A percentile compares a stretch with the other conserved stretches of the same genome.
Evolutionary conservation across 352 stramenopile species (phyloP).

Genomic region (Phytophthora constricta): DNA sequence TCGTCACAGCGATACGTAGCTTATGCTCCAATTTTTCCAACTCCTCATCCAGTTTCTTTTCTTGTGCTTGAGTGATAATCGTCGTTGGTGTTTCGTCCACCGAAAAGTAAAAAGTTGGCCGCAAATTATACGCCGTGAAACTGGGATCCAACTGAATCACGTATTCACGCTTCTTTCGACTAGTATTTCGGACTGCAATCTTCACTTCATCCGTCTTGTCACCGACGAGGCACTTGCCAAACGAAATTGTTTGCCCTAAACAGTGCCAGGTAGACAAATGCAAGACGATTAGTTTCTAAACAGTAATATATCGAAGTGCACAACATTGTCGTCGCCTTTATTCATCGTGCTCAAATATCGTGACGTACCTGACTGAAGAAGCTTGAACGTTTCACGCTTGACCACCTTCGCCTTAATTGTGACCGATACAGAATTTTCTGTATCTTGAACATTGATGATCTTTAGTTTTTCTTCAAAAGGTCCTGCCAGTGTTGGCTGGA

Average conservation of each 20-base stretch:
- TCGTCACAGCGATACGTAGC: constrained; percentile 86
- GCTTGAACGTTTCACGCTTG: constrained; percentile 90
- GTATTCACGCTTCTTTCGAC: constrained; percentile 88
- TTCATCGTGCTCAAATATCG: background rate
- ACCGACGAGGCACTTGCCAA: constrained; percentile 85
- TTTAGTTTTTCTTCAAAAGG: constrained; percentile 91
- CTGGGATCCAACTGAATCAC: constrained; percentile 83
- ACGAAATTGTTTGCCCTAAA: constrained; percentile 79
- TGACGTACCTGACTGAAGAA: constrained; percentile 82
- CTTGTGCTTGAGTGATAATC: constrained; percentile 89
- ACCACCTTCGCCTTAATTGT: constrained; percentile 92
- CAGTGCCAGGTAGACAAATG: constrained; percentile 9
- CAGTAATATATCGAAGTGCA: background rate
- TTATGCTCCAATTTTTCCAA: constrained; percentile 92
- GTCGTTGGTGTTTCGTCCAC: constrained; percentile 83
- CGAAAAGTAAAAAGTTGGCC: constrained; percentile 84
- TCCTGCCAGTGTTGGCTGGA: constrained; percentile 84
- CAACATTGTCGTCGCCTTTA: background rate
- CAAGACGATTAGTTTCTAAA: background rate
- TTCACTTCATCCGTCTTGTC: constrained; percentile 88
- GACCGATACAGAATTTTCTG: constrained; percentile 85
- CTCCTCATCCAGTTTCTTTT: constrained; percentile 91
- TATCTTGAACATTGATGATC: constrained; percentile 91
- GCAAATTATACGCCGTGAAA: constrained; percentile 70
- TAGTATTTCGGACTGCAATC: constrained; percentile 88